Evolutionary conservation across 1,284 basidiomycete genomes (phyloP), one percentile per base, ranked within the genome.

Genomic region (Cerrena zonata): DNA sequence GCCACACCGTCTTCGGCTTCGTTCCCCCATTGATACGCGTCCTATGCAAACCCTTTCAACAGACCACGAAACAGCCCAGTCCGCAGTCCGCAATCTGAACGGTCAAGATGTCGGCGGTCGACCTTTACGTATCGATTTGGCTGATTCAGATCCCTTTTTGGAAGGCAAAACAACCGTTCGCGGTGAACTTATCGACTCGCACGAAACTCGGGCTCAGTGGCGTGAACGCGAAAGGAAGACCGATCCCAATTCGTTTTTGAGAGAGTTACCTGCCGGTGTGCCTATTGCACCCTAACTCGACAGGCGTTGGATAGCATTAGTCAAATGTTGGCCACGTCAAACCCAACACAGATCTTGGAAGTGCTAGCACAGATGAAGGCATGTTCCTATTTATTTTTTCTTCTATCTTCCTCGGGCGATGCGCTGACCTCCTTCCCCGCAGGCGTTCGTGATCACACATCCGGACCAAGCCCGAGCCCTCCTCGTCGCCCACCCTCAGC

Each of bases 341-440:
- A 84, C 50, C 90, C 91, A 0, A 78, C 76, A 45, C 90, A 97
- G 65, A 76, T 97, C 56, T 84, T 95, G 67, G 95, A 99, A 69
- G 90, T 98, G n/a, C 75, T 99, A 60, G 88, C 88, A 25, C 92
- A 97, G 69, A 96, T 97, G 89, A 98, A 98, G 84, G 94, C 94
- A 64, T 61, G 77, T 54, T 18, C 10, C 18, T 4, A n/a, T 4
- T 18, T 23, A 19, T 10, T 7, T 15, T 22, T 10, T 7, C 15
- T 12, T 4, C 23, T 26, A 19, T 4, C 10, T 26, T 5, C 13
- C 13, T 22, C 5, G 18, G 10, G 30, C 19, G 18, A 44, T 22
- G 18, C 21, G 7, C 13, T 4, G 19, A 24, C 12, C 10, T 42
- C 45, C 41, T 65, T 4, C 5, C 12, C n/a, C 4, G 21, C 21